Percentiles rank a stretch among this genome's conserved stretches.
Evolutionary conservation across 345 rosid species (phyloP).

Genomic region (Eucalyptus virginea): DNA sequence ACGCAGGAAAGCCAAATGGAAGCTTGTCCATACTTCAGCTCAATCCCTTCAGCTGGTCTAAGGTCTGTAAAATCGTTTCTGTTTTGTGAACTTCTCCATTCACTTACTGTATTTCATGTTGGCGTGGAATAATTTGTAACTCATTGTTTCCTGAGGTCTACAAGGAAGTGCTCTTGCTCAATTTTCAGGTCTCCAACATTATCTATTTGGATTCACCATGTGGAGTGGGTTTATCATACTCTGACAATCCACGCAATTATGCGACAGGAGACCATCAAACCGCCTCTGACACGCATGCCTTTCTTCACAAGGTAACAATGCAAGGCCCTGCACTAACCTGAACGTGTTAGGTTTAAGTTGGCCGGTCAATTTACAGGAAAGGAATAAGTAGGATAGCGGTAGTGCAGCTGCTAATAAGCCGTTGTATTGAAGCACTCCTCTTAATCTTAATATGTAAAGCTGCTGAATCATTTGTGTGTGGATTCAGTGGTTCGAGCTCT

Average conservation of each 20-base stretch:
- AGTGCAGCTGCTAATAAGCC: neutral
- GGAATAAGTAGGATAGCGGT: neutral
- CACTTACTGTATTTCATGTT: neutral
- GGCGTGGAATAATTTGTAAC: neutral
- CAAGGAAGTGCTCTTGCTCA: neutral
- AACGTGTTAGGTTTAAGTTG: neutral
- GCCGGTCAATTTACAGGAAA: neutral
- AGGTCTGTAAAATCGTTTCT: neutral
- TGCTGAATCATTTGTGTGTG: neutral
- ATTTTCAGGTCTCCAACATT: constrained; percentile 34
- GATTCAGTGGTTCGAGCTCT: constrained; percentile 29
- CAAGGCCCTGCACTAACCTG: neutral
- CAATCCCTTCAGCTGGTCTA: constrained; percentile 22
- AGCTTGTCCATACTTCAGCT: constrained; percentile 2
- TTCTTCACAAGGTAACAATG: constrained; percentile 34
- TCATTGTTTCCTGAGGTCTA: neutral
- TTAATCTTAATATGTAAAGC: neutral
- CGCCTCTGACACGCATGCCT: constrained; percentile 26
- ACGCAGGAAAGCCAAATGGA: constrained; percentile 1
- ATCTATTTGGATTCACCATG: constrained; percentile 53
- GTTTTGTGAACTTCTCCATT: neutral
- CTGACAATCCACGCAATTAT: constrained; percentile 3
- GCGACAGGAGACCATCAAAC: constrained; percentile 25
- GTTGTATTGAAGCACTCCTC: neutral
- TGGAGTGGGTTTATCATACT: constrained; percentile 56